Evolutionary conservation across 2,329 filamentous ascomycete genomes (phyloP), one percentile per base, ranked within the genome.

Genomic region (Lanzia echinophila): DNA sequence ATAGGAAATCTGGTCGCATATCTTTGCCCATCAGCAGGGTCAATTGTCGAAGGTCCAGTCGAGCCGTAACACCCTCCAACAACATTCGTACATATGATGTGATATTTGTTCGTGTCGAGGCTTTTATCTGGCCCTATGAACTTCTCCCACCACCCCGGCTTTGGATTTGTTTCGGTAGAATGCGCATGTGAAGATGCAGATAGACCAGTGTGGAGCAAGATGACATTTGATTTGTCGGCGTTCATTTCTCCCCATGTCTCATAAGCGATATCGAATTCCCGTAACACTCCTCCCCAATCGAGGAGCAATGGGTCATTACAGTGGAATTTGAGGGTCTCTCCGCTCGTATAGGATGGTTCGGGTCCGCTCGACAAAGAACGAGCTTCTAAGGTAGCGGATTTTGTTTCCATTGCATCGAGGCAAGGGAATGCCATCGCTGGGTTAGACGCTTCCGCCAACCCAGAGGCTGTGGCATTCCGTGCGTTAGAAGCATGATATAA

Each of bases 151-250:
- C 94, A 99, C 3, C 94, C 94, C 0, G 90, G 87, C 69, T 91
- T 87, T 0, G 88, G 81, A 69, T 99, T 99, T 10, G 77, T 75
- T 50, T 81, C 78, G n/a, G 92, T 97, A 55, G 90, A 96, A 67
- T 91, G 91, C 2, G 94, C 94, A 72, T 99, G 94, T 54, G 91
- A 97, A 6, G 91, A 96, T n/a, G 94, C 94, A 0, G 91, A 96
- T 5, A 99, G 78, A 8, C 94, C 94, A 0, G 94, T 99, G 69
- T 97, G 90, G 2, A 99, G 74, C 8, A 99, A 78, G 58, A 99
- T 94, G 3, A 85, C 90, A 69, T 99, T 99, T 67, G 83, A 89
- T 70, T 81, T 87, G 70, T 90, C 84, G 17, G 77, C 72, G 66
- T 96, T 95, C 68, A 95, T 74, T 33, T 74, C 73, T 2, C 92